A percentile compares a stretch with the other conserved stretches of the same genome.
These are phyloP conservation scores for Alternaria gansuensis DNA, from an alignment of 2,329 filamentous ascomycete genomes.

Conservation along the genomic window DNA sequence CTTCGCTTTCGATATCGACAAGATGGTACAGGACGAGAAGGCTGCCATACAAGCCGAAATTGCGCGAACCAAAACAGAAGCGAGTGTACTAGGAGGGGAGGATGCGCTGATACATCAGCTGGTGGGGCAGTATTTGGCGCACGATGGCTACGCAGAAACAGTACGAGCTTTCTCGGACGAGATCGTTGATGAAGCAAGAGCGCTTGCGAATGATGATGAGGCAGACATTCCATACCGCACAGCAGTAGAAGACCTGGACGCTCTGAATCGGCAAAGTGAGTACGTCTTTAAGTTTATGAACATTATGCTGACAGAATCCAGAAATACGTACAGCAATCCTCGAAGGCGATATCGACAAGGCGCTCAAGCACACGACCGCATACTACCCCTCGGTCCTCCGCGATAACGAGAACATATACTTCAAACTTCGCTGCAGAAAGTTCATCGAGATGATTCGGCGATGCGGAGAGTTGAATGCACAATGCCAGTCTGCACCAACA, in stretches of 20 bases:
- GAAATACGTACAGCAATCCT: constrained; percentile 87
- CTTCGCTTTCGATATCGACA: constrained; percentile 92
- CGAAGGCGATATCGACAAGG: constrained; percentile 89
- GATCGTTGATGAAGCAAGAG: constrained; percentile 75
- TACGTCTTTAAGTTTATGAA: background rate
- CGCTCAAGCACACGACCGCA: constrained; percentile 79
- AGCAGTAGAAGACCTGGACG: constrained; percentile 83
- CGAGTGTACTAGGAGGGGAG: constrained; percentile 65
- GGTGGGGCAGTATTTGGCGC: constrained; percentile 86
- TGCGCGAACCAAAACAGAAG: constrained; percentile 29
- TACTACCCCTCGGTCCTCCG: constrained; percentile 84
- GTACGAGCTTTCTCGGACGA: constrained; percentile 88
- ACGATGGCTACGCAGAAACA: constrained; percentile 95
- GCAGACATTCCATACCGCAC: constrained; percentile 64
- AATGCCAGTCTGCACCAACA: constrained; percentile 34
- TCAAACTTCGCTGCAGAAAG: constrained; percentile 86
- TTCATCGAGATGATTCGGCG: constrained; percentile 84
- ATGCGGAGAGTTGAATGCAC: constrained; percentile 55
- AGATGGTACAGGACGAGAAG: constrained; percentile 66
- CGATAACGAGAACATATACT: constrained; percentile 84
- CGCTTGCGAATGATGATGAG: constrained; percentile 68
- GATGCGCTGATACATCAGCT: constrained; percentile 82
- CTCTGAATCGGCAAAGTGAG: constrained; percentile 84
- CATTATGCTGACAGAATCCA: constrained; percentile 52
- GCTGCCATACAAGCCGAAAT: constrained; percentile 48